Evolutionary conservation across 177 flowering plant genomes (phyloP), one percentile per base, ranked within the genome.

Genomic region (Vitis hybrid): DNA sequence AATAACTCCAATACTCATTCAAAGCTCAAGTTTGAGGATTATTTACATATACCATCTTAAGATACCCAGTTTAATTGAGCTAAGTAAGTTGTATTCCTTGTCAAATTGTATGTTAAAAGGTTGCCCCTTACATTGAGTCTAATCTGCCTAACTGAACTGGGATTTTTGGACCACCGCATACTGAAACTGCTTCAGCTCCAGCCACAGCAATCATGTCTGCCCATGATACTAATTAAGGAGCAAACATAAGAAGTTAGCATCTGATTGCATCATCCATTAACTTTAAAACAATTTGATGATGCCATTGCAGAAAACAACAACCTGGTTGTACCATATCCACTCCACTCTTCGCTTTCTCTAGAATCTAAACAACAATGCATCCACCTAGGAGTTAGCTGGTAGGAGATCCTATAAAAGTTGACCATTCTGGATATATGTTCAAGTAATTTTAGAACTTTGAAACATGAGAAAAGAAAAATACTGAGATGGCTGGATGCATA

Each of bases 201-300:
- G 86, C 95, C 67, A 88, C 82, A 66, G 91, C 91, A 76, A 94
- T 94, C 85, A 90, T 74, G 77, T 94, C 95, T n/a, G 95, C 97
- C 97, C 97, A 92, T 34, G 97, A 92, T 51, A 88, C 97, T 90
- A 71, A 73, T 19, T 63, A 50, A 16, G 54, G 57, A 72, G 73
- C 55, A 70, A 54, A 15, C 57, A 61, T 68, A 39, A 61, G 16
- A 70, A 13, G 19, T 74, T 75, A 74, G 74, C 61, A 52, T 19
- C 7, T 26, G 14, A 34, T 48, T 16, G 56, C 12, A 55, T 9
- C 10, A 20, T 50, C 50, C 19, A 34, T 50, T 10, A 20, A 14
- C 22, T 5, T 29, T 18, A 29, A 64, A 71, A 26, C 48, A 29
- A 54, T 14, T 9, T 14, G 4, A 26, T 54, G 48, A 1, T 18